phyloP scores from a whole-genome alignment of 768 basidiomycete genomes.

The Peribolospora kevripleyi region DNA sequence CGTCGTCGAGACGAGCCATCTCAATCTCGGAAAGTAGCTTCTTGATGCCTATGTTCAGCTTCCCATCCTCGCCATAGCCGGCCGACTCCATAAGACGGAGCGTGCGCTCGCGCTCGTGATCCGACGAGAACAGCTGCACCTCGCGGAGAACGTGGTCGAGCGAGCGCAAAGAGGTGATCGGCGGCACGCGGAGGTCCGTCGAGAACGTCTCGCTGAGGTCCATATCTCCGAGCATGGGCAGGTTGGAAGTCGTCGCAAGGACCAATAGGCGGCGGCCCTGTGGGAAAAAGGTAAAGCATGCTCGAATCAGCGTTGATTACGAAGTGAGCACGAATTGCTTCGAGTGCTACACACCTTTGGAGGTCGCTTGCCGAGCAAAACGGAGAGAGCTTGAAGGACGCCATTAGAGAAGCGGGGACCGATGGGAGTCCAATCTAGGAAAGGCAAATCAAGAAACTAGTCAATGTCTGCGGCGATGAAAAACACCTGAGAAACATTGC shows the following conservation, averaged over 20 bases:
- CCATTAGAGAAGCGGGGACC: slow-evolving; percentile 90
- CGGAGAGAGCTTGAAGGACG: slow-evolving; percentile 69
- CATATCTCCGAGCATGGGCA: slow-evolving; percentile 60
- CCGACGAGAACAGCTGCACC: slow-evolving; percentile 44
- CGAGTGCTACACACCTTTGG: slow-evolving; percentile 44
- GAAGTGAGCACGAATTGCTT: not conserved
- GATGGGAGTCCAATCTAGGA: slow-evolving; percentile 78
- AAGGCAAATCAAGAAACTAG: not conserved
- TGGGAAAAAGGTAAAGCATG: not conserved
- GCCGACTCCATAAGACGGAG: slow-evolving; percentile 46
- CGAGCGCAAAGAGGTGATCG: slow-evolving; percentile 43
- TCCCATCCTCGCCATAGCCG: slow-evolving; percentile 36
- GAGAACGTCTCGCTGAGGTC: slow-evolving; percentile 78
- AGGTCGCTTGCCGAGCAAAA: slow-evolving; percentile 64
- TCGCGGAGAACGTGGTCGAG: slow-evolving; percentile 58
- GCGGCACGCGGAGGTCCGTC: slow-evolving; percentile 57
- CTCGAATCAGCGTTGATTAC: not conserved
- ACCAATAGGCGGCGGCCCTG: slow-evolving; percentile 78
- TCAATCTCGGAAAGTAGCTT: slow-evolving; percentile 71
- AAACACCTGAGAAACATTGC: too few relatives aligned
- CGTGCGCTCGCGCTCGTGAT: slow-evolving; percentile 32
- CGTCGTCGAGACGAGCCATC: slow-evolving; percentile 89
- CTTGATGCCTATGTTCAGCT: slow-evolving; percentile 72
- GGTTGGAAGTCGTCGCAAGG: slow-evolving; percentile 74
- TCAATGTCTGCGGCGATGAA: not conserved